Conservation (phyloP, 345 rosid genomes). For the Kandelia obovata region DNA sequence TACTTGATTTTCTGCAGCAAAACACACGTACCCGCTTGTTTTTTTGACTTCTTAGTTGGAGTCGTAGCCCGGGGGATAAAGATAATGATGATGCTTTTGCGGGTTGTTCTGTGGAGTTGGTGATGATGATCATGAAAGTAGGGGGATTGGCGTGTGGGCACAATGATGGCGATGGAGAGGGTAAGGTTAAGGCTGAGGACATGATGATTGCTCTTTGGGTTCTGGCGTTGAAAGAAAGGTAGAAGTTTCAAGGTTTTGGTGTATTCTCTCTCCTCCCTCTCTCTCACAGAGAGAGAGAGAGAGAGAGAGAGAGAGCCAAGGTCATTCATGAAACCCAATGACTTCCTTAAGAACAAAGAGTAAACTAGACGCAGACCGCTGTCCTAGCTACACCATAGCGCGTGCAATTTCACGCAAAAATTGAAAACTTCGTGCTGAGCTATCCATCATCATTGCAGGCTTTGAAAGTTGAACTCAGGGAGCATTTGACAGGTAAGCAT, state of each 20-base stretch:
- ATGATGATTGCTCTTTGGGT: conserved; percentile 33
- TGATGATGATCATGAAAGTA: conserved; percentile 4
- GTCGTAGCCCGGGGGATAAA: not conserved
- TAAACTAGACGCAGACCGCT: too few relatives aligned
- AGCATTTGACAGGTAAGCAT: too few relatives aligned
- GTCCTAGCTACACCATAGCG: too few relatives aligned
- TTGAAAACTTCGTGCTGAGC: too few relatives aligned
- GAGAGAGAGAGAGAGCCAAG: not conserved
- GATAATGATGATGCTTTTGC: conserved; percentile 9
- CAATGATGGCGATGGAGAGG: conserved; percentile 35
- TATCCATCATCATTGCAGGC: too few relatives aligned
- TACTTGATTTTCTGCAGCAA: too few relatives aligned
- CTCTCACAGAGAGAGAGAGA: too few relatives aligned
- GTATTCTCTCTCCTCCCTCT: not conserved
- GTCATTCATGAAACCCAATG: conserved; percentile 5
- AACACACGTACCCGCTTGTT: too few relatives aligned
- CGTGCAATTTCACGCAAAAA: too few relatives aligned
- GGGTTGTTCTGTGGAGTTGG: conserved; percentile 3
- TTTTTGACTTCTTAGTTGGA: not conserved
- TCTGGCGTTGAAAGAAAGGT: conserved; percentile 23
- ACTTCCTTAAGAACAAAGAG: not conserved
- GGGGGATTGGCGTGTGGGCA: conserved; percentile 13
- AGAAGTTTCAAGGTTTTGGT: conserved; percentile 4
- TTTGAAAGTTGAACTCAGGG: too few relatives aligned
- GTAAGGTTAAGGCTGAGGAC: conserved; percentile 6